Evolutionary conservation across 768 basidiomycete genomes (phyloP), one percentile per base, ranked within the genome.

Genomic region (Xerocomus brunneocitrinus): DNA sequence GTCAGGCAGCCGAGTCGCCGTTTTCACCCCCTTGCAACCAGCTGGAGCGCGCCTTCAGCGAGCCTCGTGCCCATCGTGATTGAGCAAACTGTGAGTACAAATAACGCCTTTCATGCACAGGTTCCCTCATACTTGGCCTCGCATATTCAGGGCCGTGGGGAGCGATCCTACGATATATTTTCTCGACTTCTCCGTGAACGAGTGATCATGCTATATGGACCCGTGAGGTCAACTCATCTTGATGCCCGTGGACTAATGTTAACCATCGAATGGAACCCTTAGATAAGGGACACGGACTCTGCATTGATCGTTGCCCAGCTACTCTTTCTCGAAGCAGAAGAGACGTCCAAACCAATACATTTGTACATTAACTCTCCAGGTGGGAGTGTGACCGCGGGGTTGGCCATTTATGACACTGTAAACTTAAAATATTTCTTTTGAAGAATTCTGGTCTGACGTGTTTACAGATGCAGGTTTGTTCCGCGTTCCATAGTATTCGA

Each of bases 361-460:
- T 73, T 98, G 10, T 98, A 98, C 71, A 95, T 98, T 61, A 98
- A 98, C 71, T 94, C 91, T 7, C 95, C 95, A 0, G 95, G 95
- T 2, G 95, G 95, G 30, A 90, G 89, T 63, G 95, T 98, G 36
- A 95, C 95, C 0, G 92, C 94, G 45, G 95, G 95, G 8, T 75
- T 98, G 54, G 95, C 95, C 16, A 95, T 98, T 46, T 98, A 98
- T 73, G 95, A 98, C 66, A 98, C 95, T 64, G 93, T 95, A 73
- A 62, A 84, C 58, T 35, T 35, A 36, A 22, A 35, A 24, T 30
- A n/a, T 45, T 55, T 53, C 40, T 47, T 52, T 24, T 43, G 6
- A 46, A 53, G 51, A 19, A 50, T 53, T 19, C 48, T 38, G n/a
- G 49, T 22, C 53, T 67, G 49, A 67, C 46, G 22, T 58, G 60